Evolutionary conservation across 768 basidiomycete species (phyloP), one percentile per base, ranked within the genome.

Genomic region (Hericium erinaceus): DNA sequence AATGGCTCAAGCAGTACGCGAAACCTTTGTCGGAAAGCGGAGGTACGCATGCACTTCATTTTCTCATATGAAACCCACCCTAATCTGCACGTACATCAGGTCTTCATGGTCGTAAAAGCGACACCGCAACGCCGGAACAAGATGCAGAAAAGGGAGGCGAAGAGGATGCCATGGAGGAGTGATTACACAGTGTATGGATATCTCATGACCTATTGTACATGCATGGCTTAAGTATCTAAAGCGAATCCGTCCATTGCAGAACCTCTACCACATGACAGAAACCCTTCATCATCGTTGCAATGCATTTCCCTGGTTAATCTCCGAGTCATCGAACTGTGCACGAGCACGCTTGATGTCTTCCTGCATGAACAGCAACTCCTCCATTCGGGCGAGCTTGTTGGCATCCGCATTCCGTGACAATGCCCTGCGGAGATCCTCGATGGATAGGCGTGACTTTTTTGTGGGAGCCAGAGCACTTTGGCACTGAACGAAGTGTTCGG

Each of bases 291-390:
- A 67, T n/a, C 61, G 48, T 70, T 70, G 79, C 63, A 78, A 77
- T 52, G 79, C 78, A 59, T 65, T 77, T 52, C 80, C 68, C 57
- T 76, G 72, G 28, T 69, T 73, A 65, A 77, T 74, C 59, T 79
- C 79, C 48, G 74, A 74, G 61, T 78, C 79, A 54, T 83, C 82
- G 61, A 92, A 92, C 66, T 91, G 86, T 11, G 83, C 84, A 48
- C 87, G 80, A 4, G 91, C 92, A 9, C 91, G 83, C 68, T 92
- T 90, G 71, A 95, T 94, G 64, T 93, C 92, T 67, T 92, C 91
- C 68, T 93, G 90, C 87, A 93, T 92, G 75, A 92, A 92, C 38
- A 95, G 67, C 39, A 95, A 72, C 67, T 95, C 93, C 68, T 95
- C 92, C 83, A 95, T 85, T 57, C 93, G 79, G 16, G 92, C 92